Evolutionary conservation across 805 yeast genomes (phyloP).

Genomic region (Novakomyces olei): DNA sequence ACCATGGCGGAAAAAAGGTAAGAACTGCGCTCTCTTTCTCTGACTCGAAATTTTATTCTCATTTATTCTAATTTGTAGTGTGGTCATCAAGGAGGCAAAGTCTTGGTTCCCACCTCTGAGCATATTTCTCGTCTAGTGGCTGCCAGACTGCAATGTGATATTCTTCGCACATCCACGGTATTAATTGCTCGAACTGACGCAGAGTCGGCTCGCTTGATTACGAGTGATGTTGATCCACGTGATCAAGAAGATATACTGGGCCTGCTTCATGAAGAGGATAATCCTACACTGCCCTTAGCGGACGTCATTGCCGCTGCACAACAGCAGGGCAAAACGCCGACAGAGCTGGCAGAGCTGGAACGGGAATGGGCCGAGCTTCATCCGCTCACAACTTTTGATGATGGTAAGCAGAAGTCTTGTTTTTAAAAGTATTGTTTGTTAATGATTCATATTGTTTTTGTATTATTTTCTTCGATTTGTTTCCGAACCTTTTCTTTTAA

Average conservation of each 20-base stretch:
- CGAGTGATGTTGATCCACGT: conserved; percentile 82
- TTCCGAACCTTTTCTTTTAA: no score
- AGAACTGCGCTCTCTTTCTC: conserved; percentile 45
- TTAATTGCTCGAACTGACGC: conserved; percentile 92
- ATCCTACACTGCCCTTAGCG: conserved; percentile 22
- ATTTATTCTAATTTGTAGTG: conserved; percentile 32
- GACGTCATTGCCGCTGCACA: conserved; percentile 26
- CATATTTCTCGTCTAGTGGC: conserved; percentile 88
- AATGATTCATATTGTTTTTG: neutral
- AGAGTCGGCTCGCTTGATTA: conserved; percentile 87
- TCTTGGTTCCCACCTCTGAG: conserved; percentile 90
- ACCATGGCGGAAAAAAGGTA: conserved; percentile 45
- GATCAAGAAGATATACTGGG: conserved; percentile 88
- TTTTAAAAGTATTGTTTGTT: neutral
- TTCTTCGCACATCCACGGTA: conserved; percentile 65
- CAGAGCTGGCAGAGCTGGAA: conserved; percentile 21
- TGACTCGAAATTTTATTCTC: conserved; percentile 32
- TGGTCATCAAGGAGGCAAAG: conserved; percentile 60
- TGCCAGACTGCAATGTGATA: conserved; percentile 85
- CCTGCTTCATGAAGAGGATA: conserved; percentile 28
- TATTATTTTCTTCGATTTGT: no score
- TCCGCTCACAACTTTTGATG: conserved; percentile 26
- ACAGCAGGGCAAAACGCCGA: conserved; percentile 17
- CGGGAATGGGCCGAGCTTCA: conserved; percentile 25
- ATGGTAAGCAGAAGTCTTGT: conserved; percentile 18